Percentiles rank a stretch among this genome's conserved stretches.
These are phyloP conservation scores for Holtermannia corniformis DNA, from an alignment of 768 basidiomycete genomes.

Conservation along the genomic window DNA sequence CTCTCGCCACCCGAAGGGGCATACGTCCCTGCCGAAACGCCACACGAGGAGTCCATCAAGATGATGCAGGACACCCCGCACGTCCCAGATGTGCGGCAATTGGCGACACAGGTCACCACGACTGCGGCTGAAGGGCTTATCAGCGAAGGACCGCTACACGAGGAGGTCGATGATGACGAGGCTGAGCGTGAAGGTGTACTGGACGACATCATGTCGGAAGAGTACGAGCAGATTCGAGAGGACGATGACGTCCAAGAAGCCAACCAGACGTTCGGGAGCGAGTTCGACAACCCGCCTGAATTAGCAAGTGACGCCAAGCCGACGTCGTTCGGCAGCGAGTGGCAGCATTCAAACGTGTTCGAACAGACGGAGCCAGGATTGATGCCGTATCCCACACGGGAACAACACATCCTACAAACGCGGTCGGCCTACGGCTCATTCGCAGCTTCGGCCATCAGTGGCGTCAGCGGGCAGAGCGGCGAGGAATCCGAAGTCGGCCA, in stretches of 20 bases:
- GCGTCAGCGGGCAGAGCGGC: slow-evolving; percentile 14
- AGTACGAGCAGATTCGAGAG: slow-evolving; percentile 6
- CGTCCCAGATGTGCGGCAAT: background rate
- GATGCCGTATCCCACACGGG: too few species aligned
- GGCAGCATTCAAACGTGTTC: too few species aligned
- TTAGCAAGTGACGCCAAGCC: too few species aligned
- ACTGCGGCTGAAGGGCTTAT: background rate
- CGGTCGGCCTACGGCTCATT: slow-evolving; percentile 16
- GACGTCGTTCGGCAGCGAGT: too few species aligned
- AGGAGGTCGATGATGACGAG: slow-evolving; percentile 3
- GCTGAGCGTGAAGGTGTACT: slow-evolving; percentile 13
- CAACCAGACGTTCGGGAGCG: background rate
- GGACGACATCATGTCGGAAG: slow-evolving; percentile 12
- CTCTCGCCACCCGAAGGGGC: slow-evolving; percentile 8
- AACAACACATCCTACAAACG: slow-evolving; percentile 3
- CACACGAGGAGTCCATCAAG: slow-evolving; percentile 19
- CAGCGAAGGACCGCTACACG: background rate
- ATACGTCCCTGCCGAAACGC: slow-evolving; percentile 21
- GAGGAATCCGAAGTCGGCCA: slow-evolving; percentile 27
- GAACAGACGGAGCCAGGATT: too few species aligned
- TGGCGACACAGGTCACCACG: background rate
- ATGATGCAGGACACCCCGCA: slow-evolving; percentile 13
- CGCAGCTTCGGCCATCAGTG: slow-evolving; percentile 14
- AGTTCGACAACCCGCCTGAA: background rate
- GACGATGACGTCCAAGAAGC: background rate